Evolutionary conservation across 805 yeast genomes (phyloP).

Genomic region (Cyberlindnera subsufficiens): DNA sequence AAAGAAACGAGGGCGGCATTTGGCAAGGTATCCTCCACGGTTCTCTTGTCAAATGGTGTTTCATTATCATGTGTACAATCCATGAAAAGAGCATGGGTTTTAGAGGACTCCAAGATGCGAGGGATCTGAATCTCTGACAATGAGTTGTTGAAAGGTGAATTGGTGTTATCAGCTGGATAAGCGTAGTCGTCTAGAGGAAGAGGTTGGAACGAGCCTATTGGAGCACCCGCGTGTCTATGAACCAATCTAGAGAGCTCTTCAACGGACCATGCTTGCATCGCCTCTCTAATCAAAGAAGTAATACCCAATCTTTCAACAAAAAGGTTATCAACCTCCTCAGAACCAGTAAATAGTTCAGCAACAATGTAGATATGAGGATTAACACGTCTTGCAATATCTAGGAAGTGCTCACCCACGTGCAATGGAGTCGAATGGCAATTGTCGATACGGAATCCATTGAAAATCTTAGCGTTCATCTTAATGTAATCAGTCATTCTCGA

Average conservation of each 20-base stretch:
- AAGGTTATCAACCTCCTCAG: conserved; percentile 82
- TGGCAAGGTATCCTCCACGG: conserved; percentile 90
- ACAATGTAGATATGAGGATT: conserved; percentile 88
- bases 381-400: conserved; percentile 81
- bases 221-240: conserved; percentile 91
- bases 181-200: conserved; percentile 71
- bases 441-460: conserved; percentile 88
- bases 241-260: conserved; percentile 80
- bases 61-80: conserved; percentile 97
- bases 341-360: conserved; percentile 91
- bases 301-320: conserved; percentile 90
- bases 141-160: conserved; percentile 19
- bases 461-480: conserved; percentile 60
- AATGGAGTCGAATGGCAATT: conserved; percentile 95
- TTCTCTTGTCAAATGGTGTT: conserved; percentile 81
- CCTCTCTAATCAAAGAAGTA: conserved; percentile 86
- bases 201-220: conserved; percentile 87
- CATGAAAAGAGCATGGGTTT: conserved; percentile 95
- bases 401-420: conserved; percentile 84
- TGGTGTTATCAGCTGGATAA: conserved; percentile 44
- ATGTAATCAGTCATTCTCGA: conserved; percentile 77
- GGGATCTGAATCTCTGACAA: conserved; percentile 68
- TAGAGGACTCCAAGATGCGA: conserved; percentile 52
- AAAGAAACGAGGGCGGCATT: conserved; percentile 92
- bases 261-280: conserved; percentile 94